These are phyloP conservation scores for Crassisporium funariophilum DNA, from an alignment of 768 basidiomycete genomes.

Conservation along the genomic window DNA sequence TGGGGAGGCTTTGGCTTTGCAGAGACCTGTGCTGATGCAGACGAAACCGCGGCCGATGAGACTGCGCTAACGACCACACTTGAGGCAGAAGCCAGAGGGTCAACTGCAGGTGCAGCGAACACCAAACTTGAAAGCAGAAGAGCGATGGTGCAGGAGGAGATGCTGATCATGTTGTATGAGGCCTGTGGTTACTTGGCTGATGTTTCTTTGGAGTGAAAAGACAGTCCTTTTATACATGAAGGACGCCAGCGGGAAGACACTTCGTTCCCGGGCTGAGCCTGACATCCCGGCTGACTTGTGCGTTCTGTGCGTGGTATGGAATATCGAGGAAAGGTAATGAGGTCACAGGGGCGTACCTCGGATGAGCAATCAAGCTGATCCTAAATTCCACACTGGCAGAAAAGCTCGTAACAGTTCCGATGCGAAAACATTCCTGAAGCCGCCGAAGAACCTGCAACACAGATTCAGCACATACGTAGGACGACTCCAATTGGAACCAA, in stretches of 20 bases:
- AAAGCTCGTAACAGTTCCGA: slow-evolving; percentile 2
- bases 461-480: background rate
- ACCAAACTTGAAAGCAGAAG: slow-evolving; percentile 33
- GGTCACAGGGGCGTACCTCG: no score
- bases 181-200: background rate
- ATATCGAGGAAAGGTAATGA: no score
- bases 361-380: slow-evolving; percentile 9
- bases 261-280: background rate
- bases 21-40: slow-evolving; percentile 15
- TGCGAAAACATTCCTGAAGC: slow-evolving; percentile 13
- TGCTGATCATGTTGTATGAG: slow-evolving; percentile 35
- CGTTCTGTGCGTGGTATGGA: no score
- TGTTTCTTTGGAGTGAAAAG: slow-evolving; percentile 4
- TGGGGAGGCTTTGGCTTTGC: slow-evolving; percentile 14
- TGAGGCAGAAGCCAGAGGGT: slow-evolving; percentile 19
- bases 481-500: background rate
- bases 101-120: slow-evolving; percentile 26
- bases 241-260: no score
- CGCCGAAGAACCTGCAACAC: slow-evolving; percentile 7
- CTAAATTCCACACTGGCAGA: background rate
- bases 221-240: slow-evolving; percentile 20
- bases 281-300: slow-evolving; percentile 4
- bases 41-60: slow-evolving; percentile 18
- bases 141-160: slow-evolving; percentile 35
- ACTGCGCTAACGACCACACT: slow-evolving; percentile 16